These are phyloP conservation scores for Westerdykella ornata DNA, from an alignment of 2,329 filamentous ascomycete species.

Conservation along the genomic window DNA sequence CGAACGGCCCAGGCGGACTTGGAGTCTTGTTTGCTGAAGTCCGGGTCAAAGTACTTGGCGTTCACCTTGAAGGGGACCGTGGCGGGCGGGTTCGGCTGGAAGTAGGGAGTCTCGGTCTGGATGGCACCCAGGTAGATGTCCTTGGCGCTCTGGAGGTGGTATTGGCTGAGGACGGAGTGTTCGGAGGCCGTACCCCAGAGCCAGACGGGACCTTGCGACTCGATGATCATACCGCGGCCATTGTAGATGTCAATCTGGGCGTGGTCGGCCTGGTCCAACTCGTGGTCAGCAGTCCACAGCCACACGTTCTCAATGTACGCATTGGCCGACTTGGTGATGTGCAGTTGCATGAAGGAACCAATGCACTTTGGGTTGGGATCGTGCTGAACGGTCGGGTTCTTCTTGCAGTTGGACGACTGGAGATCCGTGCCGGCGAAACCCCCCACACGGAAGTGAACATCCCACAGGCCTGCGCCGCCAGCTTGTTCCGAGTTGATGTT, in stretches of 20 bases:
- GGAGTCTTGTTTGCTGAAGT: slow-evolving; percentile 32
- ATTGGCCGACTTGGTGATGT: slow-evolving; percentile 51
- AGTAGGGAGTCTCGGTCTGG: slow-evolving; percentile 67
- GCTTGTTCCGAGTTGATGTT: slow-evolving; percentile 64
- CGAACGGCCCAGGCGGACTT: slow-evolving; percentile 45
- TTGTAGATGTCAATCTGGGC: slow-evolving; percentile 79
- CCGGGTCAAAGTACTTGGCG: slow-evolving; percentile 39
- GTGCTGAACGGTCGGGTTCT: slow-evolving; percentile 61
- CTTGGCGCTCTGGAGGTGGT: slow-evolving; percentile 55
- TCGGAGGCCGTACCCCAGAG: slow-evolving; percentile 61
- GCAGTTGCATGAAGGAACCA: slow-evolving; percentile 61
- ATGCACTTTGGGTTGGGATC: slow-evolving; percentile 60
- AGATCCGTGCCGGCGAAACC: slow-evolving; percentile 78
- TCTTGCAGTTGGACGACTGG: slow-evolving; percentile 71
- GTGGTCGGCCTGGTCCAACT: slow-evolving; percentile 68
- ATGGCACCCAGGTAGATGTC: slow-evolving; percentile 59
- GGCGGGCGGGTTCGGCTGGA: slow-evolving; percentile 58
- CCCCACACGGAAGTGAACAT: slow-evolving; percentile 90
- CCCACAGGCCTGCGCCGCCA: slow-evolving; percentile 78
- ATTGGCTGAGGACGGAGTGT: slow-evolving; percentile 64
- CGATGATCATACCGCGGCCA: slow-evolving; percentile 74
- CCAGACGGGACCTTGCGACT: slow-evolving; percentile 72
- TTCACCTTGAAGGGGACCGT: slow-evolving; percentile 51
- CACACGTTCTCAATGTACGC: slow-evolving; percentile 84
- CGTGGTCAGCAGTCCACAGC: slow-evolving; percentile 88